Evolutionary conservation across 768 basidiomycete genomes (phyloP), one percentile per base, ranked within the genome.

Genomic region (Gloeostereum incarnatum): DNA sequence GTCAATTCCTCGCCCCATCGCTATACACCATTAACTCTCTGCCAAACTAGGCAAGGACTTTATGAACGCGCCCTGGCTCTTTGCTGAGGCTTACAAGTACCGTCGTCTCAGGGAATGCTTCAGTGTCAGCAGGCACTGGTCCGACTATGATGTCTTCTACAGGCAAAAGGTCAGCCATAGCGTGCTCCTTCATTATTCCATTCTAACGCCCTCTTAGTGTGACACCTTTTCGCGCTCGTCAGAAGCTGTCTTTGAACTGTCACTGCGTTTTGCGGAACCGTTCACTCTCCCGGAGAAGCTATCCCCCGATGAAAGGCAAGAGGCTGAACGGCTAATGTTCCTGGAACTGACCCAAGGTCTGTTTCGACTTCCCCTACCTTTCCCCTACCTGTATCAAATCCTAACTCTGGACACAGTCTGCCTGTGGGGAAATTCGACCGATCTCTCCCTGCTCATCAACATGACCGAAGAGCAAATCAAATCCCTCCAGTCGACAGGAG

Each of bases 381-480:
- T 14, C 5, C 16, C 44, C 43, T 21, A 43, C 31, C 29, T n/a
- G 31, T 25, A n/a, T 34, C 33, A 24, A 40, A 5, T 38, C 24
- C 5, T 46, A 7, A 36, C 10, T 23, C 38, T 39, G 32, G n/a
- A n/a, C 23, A n/a, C 35, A 88, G 90, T 96, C 37, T 94, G 91
- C 54, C 70, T 94, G 9, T 96, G 92, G 92, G 93, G 93, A 11
- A 96, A 97, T 61, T 91, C 92, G 6, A 97, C 93, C 35, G 93
- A 96, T 59, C 68, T 96, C 35, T 94, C 91, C 2, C 71, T 97
- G 25, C 69, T 96, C 42, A 97, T 96, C 59, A 89, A 97, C 62
- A 94, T 96, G 92, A 86, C 86, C 5, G 93, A 97, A 60, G 92
- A 96, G 21, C 92, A 96, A 57, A 96, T 97, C 63, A 92, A 91